phyloP scores from a whole-genome alignment of 2,329 filamentous ascomycete genomes.

The Xylaria sp. region DNA sequence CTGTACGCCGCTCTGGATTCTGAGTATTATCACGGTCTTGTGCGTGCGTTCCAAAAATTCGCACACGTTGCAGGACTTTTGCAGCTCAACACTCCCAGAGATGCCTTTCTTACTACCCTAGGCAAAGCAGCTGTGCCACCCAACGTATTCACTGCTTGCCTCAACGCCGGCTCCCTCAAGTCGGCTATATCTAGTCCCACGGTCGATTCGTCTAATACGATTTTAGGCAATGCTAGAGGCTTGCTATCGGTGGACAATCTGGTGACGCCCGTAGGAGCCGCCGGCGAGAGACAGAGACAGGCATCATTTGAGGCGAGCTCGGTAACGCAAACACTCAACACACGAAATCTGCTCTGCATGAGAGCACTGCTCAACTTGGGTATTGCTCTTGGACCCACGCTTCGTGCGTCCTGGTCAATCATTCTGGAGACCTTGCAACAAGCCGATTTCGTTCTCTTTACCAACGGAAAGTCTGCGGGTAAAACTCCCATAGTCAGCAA shows the following conservation, averaged over 20 bases:
- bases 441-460: slow-evolving; percentile 79
- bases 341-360: slow-evolving; percentile 83
- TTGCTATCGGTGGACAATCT: slow-evolving; percentile 69
- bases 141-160: slow-evolving; percentile 61
- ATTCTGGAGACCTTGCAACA: slow-evolving; percentile 88
- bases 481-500: slow-evolving; percentile 46
- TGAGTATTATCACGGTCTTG: slow-evolving; percentile 87
- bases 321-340: slow-evolving; percentile 59
- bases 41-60: slow-evolving; percentile 90
- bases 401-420: slow-evolving; percentile 82
- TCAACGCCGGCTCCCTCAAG: slow-evolving; percentile 44
- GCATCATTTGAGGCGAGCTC: slow-evolving; percentile 50
- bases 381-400: slow-evolving; percentile 84
- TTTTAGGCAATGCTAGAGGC: slow-evolving; percentile 66
- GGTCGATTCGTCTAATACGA: slow-evolving; percentile 48
- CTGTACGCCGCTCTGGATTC: slow-evolving; percentile 86
- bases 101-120: slow-evolving; percentile 90
- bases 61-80: slow-evolving; percentile 90
- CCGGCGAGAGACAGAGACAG: slow-evolving; percentile 55
- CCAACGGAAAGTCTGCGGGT: slow-evolving; percentile 51
- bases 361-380: slow-evolving; percentile 90
- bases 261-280: slow-evolving; percentile 51
- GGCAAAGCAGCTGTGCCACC: slow-evolving; percentile 89
- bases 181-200: slow-evolving; percentile 41
- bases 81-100: slow-evolving; percentile 76